Base-by-base conservation (phyloP, 805 yeast genomes). In the Ogataea ganodermae region DNA sequence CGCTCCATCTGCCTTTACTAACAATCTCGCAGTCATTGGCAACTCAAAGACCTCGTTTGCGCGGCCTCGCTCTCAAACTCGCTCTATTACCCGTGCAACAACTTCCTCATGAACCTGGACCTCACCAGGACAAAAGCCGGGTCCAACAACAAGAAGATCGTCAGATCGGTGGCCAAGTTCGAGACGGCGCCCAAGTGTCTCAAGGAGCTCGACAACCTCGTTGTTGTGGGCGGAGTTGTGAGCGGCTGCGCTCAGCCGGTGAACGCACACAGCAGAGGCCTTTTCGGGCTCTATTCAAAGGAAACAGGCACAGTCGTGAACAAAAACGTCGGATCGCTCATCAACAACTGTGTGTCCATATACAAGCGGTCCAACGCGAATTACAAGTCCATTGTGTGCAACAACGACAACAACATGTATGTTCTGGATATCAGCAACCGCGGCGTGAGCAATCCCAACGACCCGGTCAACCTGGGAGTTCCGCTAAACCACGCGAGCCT, bases 401-500 rank as follows among this genome's bases (percentile, higher is more conserved):
- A 90, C 63, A 91, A 91, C 63, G 98, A 91, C 64, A 78, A 81
- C 35, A 72, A 78, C 44, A 69, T 90, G 42, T 89, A 90, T 60
- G 70, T 76, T 43, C 74, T 88, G 46, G 84, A 83, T 54, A 72
- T 89, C 7, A 60, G 67, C 33, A 75, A 73, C 49, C 65, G 79
- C 13, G 70, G 73, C 10, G 61, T 78, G 32, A 68, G 68, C 56
- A 32, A 38, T 16, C 22, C 49, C 8, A 52, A 55, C 14, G 32
- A 23, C 18, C 67, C 76, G 38, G 58, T 81, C 51, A 62, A 76
- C 51, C 72, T 83, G 46, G 82, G 81, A 35, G 79, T 82, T 33
- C 84, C 95, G 4, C 72, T 90, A 50, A 91, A 91, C 60, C 87
- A 87, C 62, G 83, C 90, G 1, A 77, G 80, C 24, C 65, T 81